A percentile compares a stretch with the other conserved stretches of the same genome.
phyloP scores from a whole-genome alignment of 345 rosid species.

The Pistacia atlantica region DNA sequence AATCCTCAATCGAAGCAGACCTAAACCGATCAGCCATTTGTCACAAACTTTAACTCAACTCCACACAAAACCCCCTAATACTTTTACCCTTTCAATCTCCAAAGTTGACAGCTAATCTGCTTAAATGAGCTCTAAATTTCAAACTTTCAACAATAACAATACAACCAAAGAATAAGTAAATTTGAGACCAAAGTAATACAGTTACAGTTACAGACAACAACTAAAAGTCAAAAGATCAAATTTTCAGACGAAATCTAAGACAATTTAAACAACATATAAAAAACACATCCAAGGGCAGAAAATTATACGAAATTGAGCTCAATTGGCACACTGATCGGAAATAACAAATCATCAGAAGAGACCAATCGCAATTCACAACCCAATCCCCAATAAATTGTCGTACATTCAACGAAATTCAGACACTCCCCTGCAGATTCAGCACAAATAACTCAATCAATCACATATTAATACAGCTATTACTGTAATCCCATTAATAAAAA shows the following conservation, averaged over 20 bases:
- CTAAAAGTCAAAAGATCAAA: slow-evolving; percentile 39
- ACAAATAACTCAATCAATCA: slow-evolving; percentile 22
- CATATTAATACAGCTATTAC: not conserved
- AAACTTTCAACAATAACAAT: not conserved
- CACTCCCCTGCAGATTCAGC: slow-evolving; percentile 32
- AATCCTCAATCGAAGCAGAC: slow-evolving; percentile 61
- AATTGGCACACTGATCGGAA: slow-evolving; percentile 55
- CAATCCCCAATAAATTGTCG: slow-evolving; percentile 5
- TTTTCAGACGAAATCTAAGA: slow-evolving; percentile 78
- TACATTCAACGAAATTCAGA: slow-evolving; percentile 7
- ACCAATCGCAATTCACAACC: slow-evolving; percentile 31
- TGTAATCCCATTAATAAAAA: not conserved
- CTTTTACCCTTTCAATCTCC: slow-evolving; percentile 4
- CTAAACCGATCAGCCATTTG: slow-evolving; percentile 71
- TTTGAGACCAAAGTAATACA: not conserved
- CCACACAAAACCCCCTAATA: slow-evolving; percentile 18
- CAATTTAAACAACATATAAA: slow-evolving; percentile 78
- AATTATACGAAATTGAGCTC: slow-evolving; percentile 51
- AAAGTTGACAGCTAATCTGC: not conserved
- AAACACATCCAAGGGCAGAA: slow-evolving; percentile 69
- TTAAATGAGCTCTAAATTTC: not conserved
- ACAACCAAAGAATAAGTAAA: not conserved
- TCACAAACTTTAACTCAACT: slow-evolving; percentile 19
- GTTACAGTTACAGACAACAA: not conserved
- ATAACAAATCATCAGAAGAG: slow-evolving; percentile 80